These are phyloP conservation scores for Pezicula carpinea DNA, from an alignment of 2,329 filamentous ascomycete genomes.

Conservation along the genomic window DNA sequence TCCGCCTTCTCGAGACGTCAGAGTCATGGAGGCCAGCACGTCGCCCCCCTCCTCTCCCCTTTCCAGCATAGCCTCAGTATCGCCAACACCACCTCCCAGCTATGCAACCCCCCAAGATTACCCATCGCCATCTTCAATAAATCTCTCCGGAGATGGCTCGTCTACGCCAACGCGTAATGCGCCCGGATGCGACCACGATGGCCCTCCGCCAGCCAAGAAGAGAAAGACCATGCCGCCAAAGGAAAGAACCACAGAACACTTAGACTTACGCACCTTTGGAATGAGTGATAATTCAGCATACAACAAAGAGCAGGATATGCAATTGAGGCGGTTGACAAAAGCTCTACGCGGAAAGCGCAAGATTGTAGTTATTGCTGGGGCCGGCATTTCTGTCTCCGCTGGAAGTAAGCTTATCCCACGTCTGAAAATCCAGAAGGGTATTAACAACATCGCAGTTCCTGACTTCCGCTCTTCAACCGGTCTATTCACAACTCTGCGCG, in stretches of 20 bases:
- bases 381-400: constrained; percentile 93
- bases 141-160: constrained; percentile 19
- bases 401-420: constrained; percentile 60
- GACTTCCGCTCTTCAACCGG: constrained; percentile 92
- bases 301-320: constrained; percentile 49
- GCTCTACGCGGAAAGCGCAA: constrained; percentile 86
- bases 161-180: constrained; percentile 16
- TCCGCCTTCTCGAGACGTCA: background rate
- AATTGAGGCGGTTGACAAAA: constrained; percentile 66
- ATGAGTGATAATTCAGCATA: constrained; percentile 41
- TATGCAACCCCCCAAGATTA: constrained; percentile 15
- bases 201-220: constrained; percentile 69
- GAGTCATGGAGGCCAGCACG: background rate
- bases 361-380: constrained; percentile 93
- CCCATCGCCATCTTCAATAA: constrained; percentile 25
- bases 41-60: constrained; percentile 28
- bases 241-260: constrained; percentile 73
- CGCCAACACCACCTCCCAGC: constrained; percentile 24
- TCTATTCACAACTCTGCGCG: constrained; percentile 79
- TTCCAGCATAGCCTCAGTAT: constrained; percentile 30
- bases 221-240: constrained; percentile 60
- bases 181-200: constrained; percentile 38
- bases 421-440: constrained; percentile 7
- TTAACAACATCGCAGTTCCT: constrained; percentile 55
- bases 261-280: constrained; percentile 60